Evolutionary conservation across 2,329 filamentous ascomycete species (phyloP).

Genomic region (Colletotrichum acutatum): DNA sequence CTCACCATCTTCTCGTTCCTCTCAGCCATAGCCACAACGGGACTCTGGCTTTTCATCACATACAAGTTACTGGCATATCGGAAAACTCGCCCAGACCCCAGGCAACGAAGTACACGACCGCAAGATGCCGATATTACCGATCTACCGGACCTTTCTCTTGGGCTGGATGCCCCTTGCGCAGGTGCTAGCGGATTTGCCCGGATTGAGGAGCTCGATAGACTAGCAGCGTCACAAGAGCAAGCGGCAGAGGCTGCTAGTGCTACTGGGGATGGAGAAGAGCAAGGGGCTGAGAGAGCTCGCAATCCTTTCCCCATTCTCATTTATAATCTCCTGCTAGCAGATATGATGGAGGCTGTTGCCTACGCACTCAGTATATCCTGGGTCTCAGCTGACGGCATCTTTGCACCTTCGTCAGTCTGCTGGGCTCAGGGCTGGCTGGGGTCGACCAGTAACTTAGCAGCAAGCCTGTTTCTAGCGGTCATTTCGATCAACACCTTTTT

Average conservation of each 20-base stretch:
- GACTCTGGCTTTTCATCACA: constrained; percentile 22
- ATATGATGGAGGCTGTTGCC: constrained; percentile 66
- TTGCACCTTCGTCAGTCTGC: constrained; percentile 60
- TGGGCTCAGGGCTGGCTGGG: constrained; percentile 67
- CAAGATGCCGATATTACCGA: neutral
- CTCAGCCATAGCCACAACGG: constrained; percentile 1
- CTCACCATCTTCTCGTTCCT: constrained; percentile 16
- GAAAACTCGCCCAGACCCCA: neutral
- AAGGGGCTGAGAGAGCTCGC: neutral
- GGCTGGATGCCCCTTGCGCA: constrained; percentile 3
- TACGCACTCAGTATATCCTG: constrained; percentile 67
- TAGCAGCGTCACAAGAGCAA: constrained; percentile 4
- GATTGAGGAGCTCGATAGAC: constrained; percentile 13
- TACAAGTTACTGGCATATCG: constrained; percentile 20
- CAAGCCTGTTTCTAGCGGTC: constrained; percentile 65
- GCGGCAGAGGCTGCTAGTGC: neutral
- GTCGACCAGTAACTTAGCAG: constrained; percentile 66
- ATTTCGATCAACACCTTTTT: constrained; percentile 70
- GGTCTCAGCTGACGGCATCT: constrained; percentile 57
- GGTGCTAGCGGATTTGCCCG: constrained; percentile 3
- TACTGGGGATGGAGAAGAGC: neutral
- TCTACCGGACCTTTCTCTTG: constrained; percentile 13
- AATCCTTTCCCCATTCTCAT: constrained; percentile 71
- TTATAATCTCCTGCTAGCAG: constrained; percentile 68
- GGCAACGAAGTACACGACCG: neutral